Evolutionary conservation across 495 filamentous ascomycete genomes (phyloP), one percentile per base, ranked within the genome.

Genomic region (Hyaloscypha hepaticicola): DNA sequence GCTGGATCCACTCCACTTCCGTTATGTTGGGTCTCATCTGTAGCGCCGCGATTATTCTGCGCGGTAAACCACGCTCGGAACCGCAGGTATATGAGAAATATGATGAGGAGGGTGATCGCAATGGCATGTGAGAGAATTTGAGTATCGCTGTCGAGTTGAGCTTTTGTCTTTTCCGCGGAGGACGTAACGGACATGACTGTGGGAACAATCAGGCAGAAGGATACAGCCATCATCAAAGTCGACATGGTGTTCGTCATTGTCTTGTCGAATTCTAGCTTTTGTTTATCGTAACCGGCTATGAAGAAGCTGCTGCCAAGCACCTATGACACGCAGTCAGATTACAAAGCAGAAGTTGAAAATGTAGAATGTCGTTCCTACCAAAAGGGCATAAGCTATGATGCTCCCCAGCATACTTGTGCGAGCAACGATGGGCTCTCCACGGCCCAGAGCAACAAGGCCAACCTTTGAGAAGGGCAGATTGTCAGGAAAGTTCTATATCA

Each of bases 211-310:
- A 76, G 62, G 19, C 65, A 64, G 4, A 67, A 67, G 16, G 70
- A 67, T 0, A 72, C 65, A 7, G 72, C 72, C 4, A 73, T 68
- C 73, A 76, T 75, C 59, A 76, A 55, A 1, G 74, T 72, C 63
- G 72, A 75, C 51, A 31, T 25, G 26, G 31, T 45, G 45, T 21
- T 8, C 50, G 31, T 41, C 52, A 51, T 58, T 49, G 16, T 28
- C 22, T 26, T 33, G 48, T 52, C 34, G 57, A 59, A 59, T 22
- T 28, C 16, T 8, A 59, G 9, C 27, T 38, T 45, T 8, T 59
- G 1, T 45, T 45, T 45, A 31, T 45, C 22, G 33, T 41, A 45
- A 8, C 57, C 34, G 11, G 57, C 57, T 22, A 45, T 31, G 57
- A 59, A 59, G 25, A 59, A 21, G 57, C 26, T 59, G 34, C 31